Conservation (phyloP, 768 basidiomycete genomes). For the Mycena rebaudengoi region DNA sequence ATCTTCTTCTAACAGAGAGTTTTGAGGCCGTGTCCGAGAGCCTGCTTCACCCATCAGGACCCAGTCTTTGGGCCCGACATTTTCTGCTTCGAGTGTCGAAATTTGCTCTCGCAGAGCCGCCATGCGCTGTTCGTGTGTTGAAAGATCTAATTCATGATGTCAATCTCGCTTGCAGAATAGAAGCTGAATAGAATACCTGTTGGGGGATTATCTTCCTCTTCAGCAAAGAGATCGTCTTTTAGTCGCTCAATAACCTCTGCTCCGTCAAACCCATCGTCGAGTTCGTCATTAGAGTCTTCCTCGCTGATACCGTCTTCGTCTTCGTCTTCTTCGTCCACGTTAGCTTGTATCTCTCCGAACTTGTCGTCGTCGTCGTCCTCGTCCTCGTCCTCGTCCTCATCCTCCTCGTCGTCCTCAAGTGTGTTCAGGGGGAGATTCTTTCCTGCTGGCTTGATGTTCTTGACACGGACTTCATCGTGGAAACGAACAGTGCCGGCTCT, state of each 20-base stretch:
- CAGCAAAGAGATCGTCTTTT: conserved; percentile 83
- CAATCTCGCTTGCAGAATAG: conserved; percentile 19
- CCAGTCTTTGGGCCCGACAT: conserved; percentile 92
- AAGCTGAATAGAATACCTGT: conserved; percentile 33
- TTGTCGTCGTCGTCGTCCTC: conserved; percentile 49
- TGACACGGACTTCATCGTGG: conserved; percentile 82
- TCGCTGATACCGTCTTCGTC: conserved; percentile 37
- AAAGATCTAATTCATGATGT: conserved; percentile 58
- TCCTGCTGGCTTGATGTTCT: conserved; percentile 78
- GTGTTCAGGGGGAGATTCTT: conserved; percentile 65
- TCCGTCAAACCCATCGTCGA: conserved; percentile 25
- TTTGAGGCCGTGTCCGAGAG: conserved; percentile 84
- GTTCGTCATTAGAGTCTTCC: conserved; percentile 34
- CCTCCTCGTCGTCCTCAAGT: conserved; percentile 42
- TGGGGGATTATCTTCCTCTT: conserved; percentile 62
- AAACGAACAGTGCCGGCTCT: conserved; percentile 72
- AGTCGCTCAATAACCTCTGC: conserved; percentile 69
- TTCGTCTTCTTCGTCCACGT: conserved; percentile 36
- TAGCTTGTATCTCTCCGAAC: too few relatives aligned
- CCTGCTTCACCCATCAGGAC: conserved; percentile 90
- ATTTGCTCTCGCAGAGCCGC: conserved; percentile 82
- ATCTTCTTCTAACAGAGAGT: conserved; percentile 92
- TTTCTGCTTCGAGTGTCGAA: conserved; percentile 81
- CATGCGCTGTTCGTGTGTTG: conserved; percentile 84
- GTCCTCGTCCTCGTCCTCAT: conserved; percentile 39